A percentile compares a stretch with the other conserved stretches of the same genome.
Conservation (phyloP, 441 rosid species). For the Mallotus japonicus region DNA sequence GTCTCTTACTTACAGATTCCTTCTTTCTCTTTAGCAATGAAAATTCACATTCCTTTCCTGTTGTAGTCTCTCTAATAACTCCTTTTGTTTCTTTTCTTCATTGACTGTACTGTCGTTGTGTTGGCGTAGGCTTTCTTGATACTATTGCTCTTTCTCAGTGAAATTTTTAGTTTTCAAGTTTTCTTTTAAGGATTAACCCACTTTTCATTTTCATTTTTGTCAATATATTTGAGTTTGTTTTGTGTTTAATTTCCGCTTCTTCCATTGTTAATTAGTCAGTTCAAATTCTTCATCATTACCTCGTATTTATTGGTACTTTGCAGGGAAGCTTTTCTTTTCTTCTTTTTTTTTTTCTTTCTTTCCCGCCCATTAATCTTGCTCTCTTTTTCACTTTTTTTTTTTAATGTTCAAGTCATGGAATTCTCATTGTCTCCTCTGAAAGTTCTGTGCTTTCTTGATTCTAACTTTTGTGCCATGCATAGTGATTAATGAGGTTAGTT, state of each 20-base stretch:
- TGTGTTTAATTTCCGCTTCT: not conserved
- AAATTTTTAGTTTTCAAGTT: too few species aligned
- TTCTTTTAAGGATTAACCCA: not conserved
- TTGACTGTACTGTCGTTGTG: not conserved
- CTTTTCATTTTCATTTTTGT: not conserved
- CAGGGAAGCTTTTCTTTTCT: not conserved
- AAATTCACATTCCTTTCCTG: conserved; percentile 32
- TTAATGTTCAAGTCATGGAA: conserved; percentile 12
- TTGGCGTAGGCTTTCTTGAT: not conserved
- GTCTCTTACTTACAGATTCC: conserved; percentile 1
- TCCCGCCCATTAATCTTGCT: conserved; percentile 22
- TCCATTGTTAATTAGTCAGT: not conserved
- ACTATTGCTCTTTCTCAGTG: not conserved
- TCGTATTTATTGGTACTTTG: not conserved
- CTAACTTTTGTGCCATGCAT: not conserved
- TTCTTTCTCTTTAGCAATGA: conserved; percentile 7
- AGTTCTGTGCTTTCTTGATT: conserved; percentile 12
- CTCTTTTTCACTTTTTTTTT: conserved; percentile 3
- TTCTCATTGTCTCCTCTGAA: conserved; percentile 13
- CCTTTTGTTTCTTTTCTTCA: conserved; percentile 14
- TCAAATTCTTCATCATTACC: conserved; percentile 14
- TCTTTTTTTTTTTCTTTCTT: not conserved
- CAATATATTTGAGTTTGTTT: conserved; percentile 1
- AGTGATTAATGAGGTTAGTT: not conserved
- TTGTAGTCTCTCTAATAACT: not conserved